phyloP scores from a whole-genome alignment of 345 rosid species.

The Eucalyptus marginata region DNA sequence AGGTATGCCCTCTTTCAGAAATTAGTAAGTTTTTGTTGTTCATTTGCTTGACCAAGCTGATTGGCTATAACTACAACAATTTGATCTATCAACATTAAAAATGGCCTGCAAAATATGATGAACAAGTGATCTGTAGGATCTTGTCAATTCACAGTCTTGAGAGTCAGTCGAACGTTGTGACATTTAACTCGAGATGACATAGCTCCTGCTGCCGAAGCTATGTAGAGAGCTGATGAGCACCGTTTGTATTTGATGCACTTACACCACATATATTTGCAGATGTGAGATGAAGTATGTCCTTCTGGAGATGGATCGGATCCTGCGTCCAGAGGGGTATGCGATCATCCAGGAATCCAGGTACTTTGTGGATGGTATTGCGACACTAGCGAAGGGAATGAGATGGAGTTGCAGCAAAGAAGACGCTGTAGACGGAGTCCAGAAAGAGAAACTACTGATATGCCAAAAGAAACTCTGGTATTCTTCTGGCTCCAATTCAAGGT shows the following conservation, averaged over 20 bases:
- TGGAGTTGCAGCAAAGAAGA: constrained; percentile 80
- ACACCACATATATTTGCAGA: constrained; percentile 14
- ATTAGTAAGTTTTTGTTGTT: not conserved
- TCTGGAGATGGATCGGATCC: constrained; percentile 86
- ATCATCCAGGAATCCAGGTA: constrained; percentile 77
- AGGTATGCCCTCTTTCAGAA: constrained; percentile 27
- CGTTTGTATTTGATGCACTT: not conserved
- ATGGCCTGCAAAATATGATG: not conserved
- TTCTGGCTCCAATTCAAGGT: constrained; percentile 31
- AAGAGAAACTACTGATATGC: constrained; percentile 79
- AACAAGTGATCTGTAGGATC: not conserved
- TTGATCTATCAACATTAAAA: not conserved
- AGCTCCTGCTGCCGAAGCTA: not conserved
- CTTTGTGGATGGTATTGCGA: constrained; percentile 45
- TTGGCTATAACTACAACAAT: not conserved
- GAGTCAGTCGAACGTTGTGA: not conserved
- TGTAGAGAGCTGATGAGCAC: not conserved
- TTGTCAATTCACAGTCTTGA: not conserved
- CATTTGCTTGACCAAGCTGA: not conserved
- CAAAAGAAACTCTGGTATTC: constrained; percentile 87
- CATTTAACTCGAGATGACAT: not conserved
- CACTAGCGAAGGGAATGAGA: constrained; percentile 67
- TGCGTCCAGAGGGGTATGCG: constrained; percentile 70
- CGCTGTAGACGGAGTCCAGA: constrained; percentile 46
- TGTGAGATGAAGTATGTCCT: constrained; percentile 84